phyloP scores from a whole-genome alignment of 371 early-diverging fungal species.

The Syncephalastrum contaminatum region DNA sequence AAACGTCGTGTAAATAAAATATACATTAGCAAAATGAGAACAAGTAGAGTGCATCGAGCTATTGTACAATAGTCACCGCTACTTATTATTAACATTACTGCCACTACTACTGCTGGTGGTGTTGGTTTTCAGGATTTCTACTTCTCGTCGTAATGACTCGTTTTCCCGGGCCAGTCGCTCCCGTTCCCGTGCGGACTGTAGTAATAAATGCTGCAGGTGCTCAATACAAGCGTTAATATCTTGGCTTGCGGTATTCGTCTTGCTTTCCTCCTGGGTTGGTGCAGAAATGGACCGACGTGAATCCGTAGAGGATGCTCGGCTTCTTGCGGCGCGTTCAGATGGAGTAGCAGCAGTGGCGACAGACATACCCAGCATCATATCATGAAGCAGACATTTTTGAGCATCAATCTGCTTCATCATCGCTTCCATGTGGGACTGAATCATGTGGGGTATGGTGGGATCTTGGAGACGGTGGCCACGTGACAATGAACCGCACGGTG shows the following conservation, averaged over 20 bases:
- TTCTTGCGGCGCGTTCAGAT: background rate
- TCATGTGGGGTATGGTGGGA: constrained; percentile 8
- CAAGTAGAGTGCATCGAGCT: background rate
- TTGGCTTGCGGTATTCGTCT: background rate
- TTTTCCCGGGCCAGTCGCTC: constrained; percentile 54
- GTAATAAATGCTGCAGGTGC: constrained; percentile 44
- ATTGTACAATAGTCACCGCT: too few species aligned
- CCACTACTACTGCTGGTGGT: too few species aligned
- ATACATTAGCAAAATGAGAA: too few species aligned
- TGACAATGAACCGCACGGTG: constrained; percentile 25
- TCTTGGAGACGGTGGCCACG: constrained; percentile 26
- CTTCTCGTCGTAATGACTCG: constrained; percentile 23
- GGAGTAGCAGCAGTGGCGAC: constrained; percentile 1
- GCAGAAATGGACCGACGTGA: constrained; percentile 6
- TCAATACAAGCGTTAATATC: constrained; percentile 5
- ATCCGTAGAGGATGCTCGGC: background rate
- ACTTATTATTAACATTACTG: too few species aligned
- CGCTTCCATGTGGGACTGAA: constrained; percentile 29
- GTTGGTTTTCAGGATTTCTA: too few species aligned
- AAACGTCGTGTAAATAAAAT: background rate
- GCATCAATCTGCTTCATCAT: constrained; percentile 32
- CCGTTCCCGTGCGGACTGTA: constrained; percentile 44
- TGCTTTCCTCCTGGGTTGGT: background rate
- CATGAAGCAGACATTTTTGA: constrained; percentile 30
- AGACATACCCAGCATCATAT: constrained; percentile 17